Evolutionary conservation across 441 rosid species (phyloP), one percentile per base, ranked within the genome.

Genomic region (Gossypium schwendimanii): DNA sequence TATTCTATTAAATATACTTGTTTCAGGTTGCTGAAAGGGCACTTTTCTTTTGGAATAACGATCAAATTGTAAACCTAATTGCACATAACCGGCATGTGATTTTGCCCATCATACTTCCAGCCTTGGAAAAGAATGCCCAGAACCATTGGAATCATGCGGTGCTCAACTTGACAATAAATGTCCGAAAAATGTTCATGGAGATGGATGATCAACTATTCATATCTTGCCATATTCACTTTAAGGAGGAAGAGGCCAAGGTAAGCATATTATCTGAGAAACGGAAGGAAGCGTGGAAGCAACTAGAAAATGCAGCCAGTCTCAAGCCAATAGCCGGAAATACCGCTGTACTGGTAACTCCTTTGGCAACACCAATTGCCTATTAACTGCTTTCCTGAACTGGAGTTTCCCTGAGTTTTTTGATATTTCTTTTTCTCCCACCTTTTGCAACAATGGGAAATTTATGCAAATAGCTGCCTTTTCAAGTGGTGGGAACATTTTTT

Each of bases 11-110:
- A 18, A 49, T 36, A 44, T 3, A 31, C 55, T 71, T 61, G 28
- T 79, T 74, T 76, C 87, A 94, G 98, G 97, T 94, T 59, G 93
- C 98, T 18, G 98, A 94, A 84, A 88, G 98, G 79, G 89, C 98
- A 59, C 83, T 94, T 18, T 88, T 94, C 82, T 80, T 91, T 68
- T 94, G 97, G 98, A 94, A 91, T 91, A 94, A 94, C 2, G 98
- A 94, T 82, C 98, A 94, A 80, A 84, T 91, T 14, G 86, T 91
- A 41, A 85, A 86, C 84, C 79, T 94, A 81, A 84, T 91, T 50
- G 88, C 84, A 18, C 95, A 88, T 39, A 89, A 88, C 76, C 80
- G 91, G 79, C 87, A 81, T 73, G 87, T 81, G 73, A 80, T 94
- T 64, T 65, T 94, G 73, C 96, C 96, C 7, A 73, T 90, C 63